Evolutionary conservation across 2,329 filamentous ascomycete species (phyloP).

Genomic region (Botryotinia convoluta): DNA sequence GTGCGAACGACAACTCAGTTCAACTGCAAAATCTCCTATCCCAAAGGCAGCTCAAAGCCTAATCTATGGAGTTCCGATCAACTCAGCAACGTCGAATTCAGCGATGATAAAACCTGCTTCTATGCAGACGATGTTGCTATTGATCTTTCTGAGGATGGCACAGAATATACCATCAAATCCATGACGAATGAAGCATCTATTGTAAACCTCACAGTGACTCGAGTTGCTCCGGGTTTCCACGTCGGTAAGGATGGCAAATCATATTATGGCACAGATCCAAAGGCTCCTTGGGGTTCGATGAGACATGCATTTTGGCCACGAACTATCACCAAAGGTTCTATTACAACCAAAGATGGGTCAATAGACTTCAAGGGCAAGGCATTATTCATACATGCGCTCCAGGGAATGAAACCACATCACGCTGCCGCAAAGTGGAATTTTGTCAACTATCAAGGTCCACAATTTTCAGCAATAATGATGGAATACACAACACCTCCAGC

Average conservation of each 20-base stretch:
- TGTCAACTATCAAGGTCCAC: constrained; percentile 83
- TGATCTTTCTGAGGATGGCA: constrained; percentile 81
- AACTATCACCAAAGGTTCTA: constrained; percentile 75
- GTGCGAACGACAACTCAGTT: constrained; percentile 90
- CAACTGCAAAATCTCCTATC: constrained; percentile 88
- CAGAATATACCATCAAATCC: constrained; percentile 84
- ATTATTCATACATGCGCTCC: constrained; percentile 79
- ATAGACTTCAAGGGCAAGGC: constrained; percentile 79
- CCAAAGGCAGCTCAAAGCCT: constrained; percentile 63
- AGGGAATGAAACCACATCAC: constrained; percentile 99
- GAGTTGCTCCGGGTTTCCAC: constrained; percentile 75
- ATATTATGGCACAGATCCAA: constrained; percentile 80
- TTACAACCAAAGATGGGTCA: constrained; percentile 77
- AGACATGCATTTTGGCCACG: constrained; percentile 93
- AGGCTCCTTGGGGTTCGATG: constrained; percentile 88
- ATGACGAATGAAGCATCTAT: constrained; percentile 75
- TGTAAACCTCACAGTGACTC: constrained; percentile 81
- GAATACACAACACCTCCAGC: constrained; percentile 92
- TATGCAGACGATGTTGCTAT: constrained; percentile 83
- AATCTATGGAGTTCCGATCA: constrained; percentile 82
- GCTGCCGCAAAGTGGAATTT: constrained; percentile 93
- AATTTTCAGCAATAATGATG: constrained; percentile 88
- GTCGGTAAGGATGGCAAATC: constrained; percentile 81
- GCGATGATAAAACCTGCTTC: constrained; percentile 77
- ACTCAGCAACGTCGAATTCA: constrained; percentile 77